Conservation (phyloP, 805 yeast species). For the Starmerella apis region DNA sequence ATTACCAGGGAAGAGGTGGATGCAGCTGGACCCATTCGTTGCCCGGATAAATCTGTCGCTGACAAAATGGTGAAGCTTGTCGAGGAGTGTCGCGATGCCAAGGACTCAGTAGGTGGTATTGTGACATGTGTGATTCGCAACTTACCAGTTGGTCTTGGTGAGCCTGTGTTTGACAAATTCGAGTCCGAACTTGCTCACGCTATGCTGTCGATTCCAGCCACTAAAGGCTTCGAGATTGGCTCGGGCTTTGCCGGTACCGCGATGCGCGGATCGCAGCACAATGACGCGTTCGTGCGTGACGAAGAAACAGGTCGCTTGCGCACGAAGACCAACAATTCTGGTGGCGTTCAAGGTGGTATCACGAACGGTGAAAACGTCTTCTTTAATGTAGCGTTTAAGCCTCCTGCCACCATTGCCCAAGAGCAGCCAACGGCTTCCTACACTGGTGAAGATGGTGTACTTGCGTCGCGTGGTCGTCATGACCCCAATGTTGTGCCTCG, state of each 20-base stretch:
- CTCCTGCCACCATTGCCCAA: conserved; percentile 94
- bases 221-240: conserved; percentile 96
- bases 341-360: conserved; percentile 98
- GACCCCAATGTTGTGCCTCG: conserved; percentile 98
- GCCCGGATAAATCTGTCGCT: conserved; percentile 68
- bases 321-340: conserved; percentile 84
- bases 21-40: conserved; percentile 78
- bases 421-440: conserved; percentile 82
- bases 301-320: conserved; percentile 58
- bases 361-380: conserved; percentile 91
- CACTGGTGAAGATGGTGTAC: conserved; percentile 75
- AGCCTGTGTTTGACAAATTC: conserved; percentile 92
- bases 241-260: conserved; percentile 87
- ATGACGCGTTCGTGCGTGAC: conserved; percentile 61
- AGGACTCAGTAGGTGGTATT: conserved; percentile 95
- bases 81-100: conserved; percentile 70
- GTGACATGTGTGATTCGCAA: conserved; percentile 95
- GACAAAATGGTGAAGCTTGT: conserved; percentile 77
- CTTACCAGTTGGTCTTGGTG: conserved; percentile 92
- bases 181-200: conserved; percentile 96
- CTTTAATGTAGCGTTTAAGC: conserved; percentile 92
- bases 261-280: conserved; percentile 88
- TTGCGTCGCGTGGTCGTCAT: conserved; percentile 96
- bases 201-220: conserved; percentile 94
- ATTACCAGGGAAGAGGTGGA: conserved; percentile 86